Conservation (phyloP, 768 basidiomycete genomes). For the Symmetrospora coprosmae region DNA sequence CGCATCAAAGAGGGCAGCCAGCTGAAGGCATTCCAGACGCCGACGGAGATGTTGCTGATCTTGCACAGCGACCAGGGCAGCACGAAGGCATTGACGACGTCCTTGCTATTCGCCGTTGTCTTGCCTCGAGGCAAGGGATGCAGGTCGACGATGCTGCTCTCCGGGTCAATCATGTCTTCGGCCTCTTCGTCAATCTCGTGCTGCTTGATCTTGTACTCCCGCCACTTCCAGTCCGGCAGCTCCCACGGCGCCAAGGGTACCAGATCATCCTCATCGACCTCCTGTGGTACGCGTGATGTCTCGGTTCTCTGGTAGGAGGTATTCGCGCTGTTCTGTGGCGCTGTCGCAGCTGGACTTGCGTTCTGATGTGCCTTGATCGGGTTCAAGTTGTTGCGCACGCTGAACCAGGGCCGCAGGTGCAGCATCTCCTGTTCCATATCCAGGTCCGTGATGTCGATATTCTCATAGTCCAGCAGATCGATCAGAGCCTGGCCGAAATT, state of each 20-base stretch:
- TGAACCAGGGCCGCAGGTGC: conserved; percentile 15
- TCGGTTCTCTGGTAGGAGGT: neutral
- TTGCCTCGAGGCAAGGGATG: neutral
- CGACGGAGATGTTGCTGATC: conserved; percentile 1
- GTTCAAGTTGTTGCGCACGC: conserved; percentile 11
- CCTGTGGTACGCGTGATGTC: no score
- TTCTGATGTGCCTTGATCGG: conserved; percentile 9
- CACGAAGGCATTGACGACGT: conserved; percentile 15
- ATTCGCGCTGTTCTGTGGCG: neutral
- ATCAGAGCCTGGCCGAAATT: conserved; percentile 17
- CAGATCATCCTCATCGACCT: neutral
- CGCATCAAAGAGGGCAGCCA: conserved; percentile 9
- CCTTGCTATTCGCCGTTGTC: conserved; percentile 1
- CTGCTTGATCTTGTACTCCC: conserved; percentile 11
- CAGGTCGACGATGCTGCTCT: neutral
- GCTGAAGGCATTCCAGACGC: conserved; percentile 19
- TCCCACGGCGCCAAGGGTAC: conserved; percentile 8
- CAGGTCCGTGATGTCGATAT: neutral
- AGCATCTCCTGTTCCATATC: conserved; percentile 10
- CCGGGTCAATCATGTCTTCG: conserved; percentile 2
- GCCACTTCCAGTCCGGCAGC: conserved; percentile 20
- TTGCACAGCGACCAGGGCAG: conserved; percentile 20
- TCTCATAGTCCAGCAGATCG: conserved; percentile 10
- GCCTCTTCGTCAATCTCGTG: conserved; percentile 17
- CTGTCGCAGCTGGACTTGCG: neutral